Evolutionary conservation across 352 stramenopile genomes (phyloP), one percentile per base, ranked within the genome.

Genomic region (Phytophthora pluvialis): DNA sequence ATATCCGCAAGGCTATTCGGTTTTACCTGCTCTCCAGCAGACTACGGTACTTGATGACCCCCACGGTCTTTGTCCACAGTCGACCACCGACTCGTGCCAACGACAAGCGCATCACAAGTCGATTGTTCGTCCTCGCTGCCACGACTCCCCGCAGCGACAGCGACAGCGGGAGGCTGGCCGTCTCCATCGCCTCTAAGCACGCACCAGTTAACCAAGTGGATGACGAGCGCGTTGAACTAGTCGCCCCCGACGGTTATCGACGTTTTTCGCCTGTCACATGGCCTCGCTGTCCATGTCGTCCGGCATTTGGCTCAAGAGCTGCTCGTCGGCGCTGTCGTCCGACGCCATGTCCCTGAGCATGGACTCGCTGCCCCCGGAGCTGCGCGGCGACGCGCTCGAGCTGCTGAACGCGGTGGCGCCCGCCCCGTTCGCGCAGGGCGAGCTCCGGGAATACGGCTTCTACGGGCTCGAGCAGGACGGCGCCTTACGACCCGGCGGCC

Each of bases 391-490:
- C 16, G 43, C 53, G 10, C 9, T 67, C 0, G 48, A 60, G 36
- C 26, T 70, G 21, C 64, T 60, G 7, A 53, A 45, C 18, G 26
- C 49, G 8, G 32, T 47, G 13, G 43, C 64, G n/a, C 44, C 32
- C 29, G 43, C 68, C 15, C 40, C 43, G 18, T 57, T 44, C 35
- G 48, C 57, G 0, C 15, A 56, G 28, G 57, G 36, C 18, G 67
- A 72, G 36, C 70, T 59, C 43, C 75, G 54, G 31, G 77, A 87
- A 67, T 90, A 75, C 52, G 55, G 53, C 10, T 85, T 86, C 62
- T 91, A 89, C 57, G 78, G 86, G 45, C 75, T 91, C 6, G 75
- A 91, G 68, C 53, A 63, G 7, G 81, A 91, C 38, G 84, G 83
- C 40, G 80, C 87, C 26, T 52, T 95, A 33, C 80, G 87, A 26